Evolutionary conservation across 2,329 filamentous ascomycete species (phyloP), one percentile per base, ranked within the genome.

Genomic region (Tolypocladium album): DNA sequence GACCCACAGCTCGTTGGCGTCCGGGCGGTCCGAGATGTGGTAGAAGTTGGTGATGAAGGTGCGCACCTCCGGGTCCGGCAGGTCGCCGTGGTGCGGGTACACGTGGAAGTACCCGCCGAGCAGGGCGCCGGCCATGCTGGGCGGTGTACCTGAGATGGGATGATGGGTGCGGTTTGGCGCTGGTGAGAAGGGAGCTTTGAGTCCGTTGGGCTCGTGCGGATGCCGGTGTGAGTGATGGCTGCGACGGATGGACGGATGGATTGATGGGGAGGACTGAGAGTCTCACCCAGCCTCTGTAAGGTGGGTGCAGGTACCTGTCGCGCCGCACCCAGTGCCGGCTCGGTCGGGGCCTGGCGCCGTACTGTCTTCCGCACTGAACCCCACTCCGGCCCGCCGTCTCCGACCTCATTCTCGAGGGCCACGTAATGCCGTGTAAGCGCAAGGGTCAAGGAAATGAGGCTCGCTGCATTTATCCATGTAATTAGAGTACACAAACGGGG

Each of bases 1-100:
- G 20, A 76, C 66, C 79, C 79, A 81, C 50, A 74, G 70, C 59
- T 77, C 73, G 56, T 78, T 74, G 61, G 68, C 66, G n/a, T 71
- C 71, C 4, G 67, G 66, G 31, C 72, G 72, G 63, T 81, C 79
- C 31, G 78, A 80, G 15, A 71, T 65, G 4, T 66, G 69, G 67
- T 76, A 81, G 65, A 81, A 81, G 39, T 68, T 67, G 59, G 72
- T 70, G 61, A 80, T 71, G 57, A 80, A 79, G 36, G 67, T 66
- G 53, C 68, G 70, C 52, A 74, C 66, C 60, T 67, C 67, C 36
- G 68, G 66, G 24, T 74, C 71, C 3, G 69, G 67, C 53, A 70
- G 67, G 20, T 63, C 64, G 27, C 67, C 68, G 55, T 67, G 64
- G 36, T 68, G 64, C 45, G 72, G 70, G 58, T 74, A 74, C 13